phyloP scores from a whole-genome alignment of 306 rosid genomes.

The Acacia acuminata region DNA sequence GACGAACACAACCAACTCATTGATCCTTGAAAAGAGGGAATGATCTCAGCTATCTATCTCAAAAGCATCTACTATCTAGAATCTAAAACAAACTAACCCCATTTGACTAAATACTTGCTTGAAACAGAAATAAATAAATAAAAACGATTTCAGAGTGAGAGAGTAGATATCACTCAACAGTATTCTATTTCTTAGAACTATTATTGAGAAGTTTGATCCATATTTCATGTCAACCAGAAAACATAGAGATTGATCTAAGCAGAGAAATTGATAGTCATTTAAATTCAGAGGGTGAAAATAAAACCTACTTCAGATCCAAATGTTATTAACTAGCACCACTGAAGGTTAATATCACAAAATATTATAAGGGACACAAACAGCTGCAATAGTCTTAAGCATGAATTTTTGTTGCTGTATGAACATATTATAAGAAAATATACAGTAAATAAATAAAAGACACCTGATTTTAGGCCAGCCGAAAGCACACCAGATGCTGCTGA shows the following conservation, averaged over 20 bases:
- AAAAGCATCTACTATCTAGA: neutral
- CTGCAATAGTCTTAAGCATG: constrained; percentile 7
- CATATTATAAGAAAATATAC: neutral
- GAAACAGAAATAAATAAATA: no score
- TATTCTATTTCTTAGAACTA: neutral
- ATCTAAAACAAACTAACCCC: neutral
- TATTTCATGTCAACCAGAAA: neutral
- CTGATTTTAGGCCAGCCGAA: constrained; percentile 82
- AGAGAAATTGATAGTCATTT: neutral
- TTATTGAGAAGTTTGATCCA: neutral
- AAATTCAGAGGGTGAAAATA: neutral
- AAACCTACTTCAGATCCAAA: neutral
- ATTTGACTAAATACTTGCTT: no score
- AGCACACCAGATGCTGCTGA: constrained; percentile 95
- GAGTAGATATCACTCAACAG: neutral
- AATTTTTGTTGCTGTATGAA: neutral
- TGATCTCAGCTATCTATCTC: neutral
- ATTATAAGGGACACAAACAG: constrained; percentile 2
- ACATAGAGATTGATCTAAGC: neutral
- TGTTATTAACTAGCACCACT: neutral
- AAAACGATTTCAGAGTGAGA: neutral
- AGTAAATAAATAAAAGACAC: constrained; percentile 37
- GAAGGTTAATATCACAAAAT: neutral
- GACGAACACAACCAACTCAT: neutral
- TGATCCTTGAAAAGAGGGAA: neutral